Conservation (phyloP, 73 alveolate species). For the Blepharisma japonicum region DNA sequence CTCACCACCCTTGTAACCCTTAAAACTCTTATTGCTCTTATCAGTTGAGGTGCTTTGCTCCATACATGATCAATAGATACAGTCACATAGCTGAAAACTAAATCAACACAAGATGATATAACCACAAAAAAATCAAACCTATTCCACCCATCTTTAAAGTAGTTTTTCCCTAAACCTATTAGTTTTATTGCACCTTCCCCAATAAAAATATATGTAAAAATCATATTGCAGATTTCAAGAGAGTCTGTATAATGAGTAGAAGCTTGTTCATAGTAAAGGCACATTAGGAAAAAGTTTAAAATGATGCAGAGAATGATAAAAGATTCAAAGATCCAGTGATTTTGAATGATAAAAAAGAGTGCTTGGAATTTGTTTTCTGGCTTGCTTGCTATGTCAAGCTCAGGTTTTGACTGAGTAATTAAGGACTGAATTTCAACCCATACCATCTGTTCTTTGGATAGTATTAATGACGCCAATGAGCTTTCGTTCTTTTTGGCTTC, state of each 20-base stretch:
- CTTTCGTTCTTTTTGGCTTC: conserved; percentile 42
- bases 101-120: conserved; percentile 77
- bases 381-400: conserved; percentile 49
- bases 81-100: conserved; percentile 40
- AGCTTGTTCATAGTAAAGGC: conserved; percentile 33
- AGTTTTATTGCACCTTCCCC: conserved; percentile 51
- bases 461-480: conserved; percentile 31
- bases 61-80: conserved; percentile 19
- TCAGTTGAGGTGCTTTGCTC: conserved; percentile 54
- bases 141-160: conserved; percentile 51
- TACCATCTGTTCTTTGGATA: conserved; percentile 45
- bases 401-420: conserved; percentile 58
- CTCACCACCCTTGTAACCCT: conserved; percentile 70
- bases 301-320: conserved; percentile 5
- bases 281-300: conserved; percentile 34
- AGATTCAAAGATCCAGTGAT: not conserved
- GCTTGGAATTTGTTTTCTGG: conserved; percentile 19
- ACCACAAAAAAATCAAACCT: conserved; percentile 77
- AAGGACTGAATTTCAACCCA: conserved; percentile 66
- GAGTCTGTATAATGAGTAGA: not conserved
- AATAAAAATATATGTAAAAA: conserved; percentile 34
- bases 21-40: conserved; percentile 54
- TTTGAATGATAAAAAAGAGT: not conserved
- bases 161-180: conserved; percentile 36
- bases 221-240: conserved; percentile 27